Evolutionary conservation across 2,329 filamentous ascomycete species (phyloP).

Genomic region (Xylaria sp.): DNA sequence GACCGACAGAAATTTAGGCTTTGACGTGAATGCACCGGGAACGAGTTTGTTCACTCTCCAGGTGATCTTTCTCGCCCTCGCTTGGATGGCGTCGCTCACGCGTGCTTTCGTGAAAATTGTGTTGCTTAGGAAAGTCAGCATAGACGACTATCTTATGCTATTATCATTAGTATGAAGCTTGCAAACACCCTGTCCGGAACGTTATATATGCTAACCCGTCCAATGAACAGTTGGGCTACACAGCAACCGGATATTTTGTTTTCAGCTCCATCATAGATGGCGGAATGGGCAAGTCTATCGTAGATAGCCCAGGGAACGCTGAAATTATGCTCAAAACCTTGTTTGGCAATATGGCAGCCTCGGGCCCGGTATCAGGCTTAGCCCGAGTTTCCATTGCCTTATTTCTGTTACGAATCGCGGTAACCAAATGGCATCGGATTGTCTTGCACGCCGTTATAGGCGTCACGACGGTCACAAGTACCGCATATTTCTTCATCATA

Average conservation of each 20-base stretch:
- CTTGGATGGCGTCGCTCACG: slow-evolving; percentile 54
- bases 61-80: slow-evolving; percentile 49
- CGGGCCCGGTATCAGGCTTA: slow-evolving; percentile 54
- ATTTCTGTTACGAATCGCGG: slow-evolving; percentile 56
- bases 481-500: slow-evolving; percentile 59
- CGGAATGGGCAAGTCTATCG: slow-evolving; percentile 47
- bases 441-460: slow-evolving; percentile 50
- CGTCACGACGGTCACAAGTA: slow-evolving; percentile 53
- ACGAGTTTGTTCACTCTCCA: slow-evolving; percentile 43
- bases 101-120: slow-evolving; percentile 59
- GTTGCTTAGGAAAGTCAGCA: slow-evolving; percentile 56
- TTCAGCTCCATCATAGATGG: slow-evolving; percentile 50
- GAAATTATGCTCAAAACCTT: slow-evolving; percentile 50
- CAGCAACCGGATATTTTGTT: slow-evolving; percentile 49
- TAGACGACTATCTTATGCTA: slow-evolving; percentile 63
- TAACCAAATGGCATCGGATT: slow-evolving; percentile 49
- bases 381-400: slow-evolving; percentile 56
- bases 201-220: slow-evolving; percentile 23
- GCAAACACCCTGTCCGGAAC: background rate
- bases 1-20: slow-evolving; percentile 38
- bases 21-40: slow-evolving; percentile 43
- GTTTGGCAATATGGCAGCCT: slow-evolving; percentile 56
- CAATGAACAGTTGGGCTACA: slow-evolving; percentile 51
- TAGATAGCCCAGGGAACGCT: slow-evolving; percentile 40
- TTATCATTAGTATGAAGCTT: slow-evolving; percentile 55